Base-by-base conservation (phyloP, 2,329 filamentous ascomycete genomes). In the Fusarium nygamai region DNA sequence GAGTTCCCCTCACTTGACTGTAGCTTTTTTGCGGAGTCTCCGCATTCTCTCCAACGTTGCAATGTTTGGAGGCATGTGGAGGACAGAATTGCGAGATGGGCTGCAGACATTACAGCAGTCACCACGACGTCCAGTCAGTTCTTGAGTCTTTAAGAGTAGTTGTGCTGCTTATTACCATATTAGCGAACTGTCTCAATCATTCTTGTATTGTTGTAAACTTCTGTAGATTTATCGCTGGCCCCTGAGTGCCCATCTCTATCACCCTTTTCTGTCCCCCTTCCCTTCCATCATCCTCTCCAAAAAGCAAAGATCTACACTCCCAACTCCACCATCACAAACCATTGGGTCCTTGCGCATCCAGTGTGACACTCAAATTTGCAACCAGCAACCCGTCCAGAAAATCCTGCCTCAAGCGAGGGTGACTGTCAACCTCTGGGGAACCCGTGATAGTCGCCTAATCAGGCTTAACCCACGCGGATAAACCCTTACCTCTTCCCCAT, bases 11-110 rank as follows among this genome's bases (percentile, higher is more conserved):
- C 67, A 70, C 46, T 65, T 48, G 29, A 24, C 38, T 36, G 5
- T 29, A 6, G 9, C 19, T 8, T 44, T 41, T 61, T 67, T 74
- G 72, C 72, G 72, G 71, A 74, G 72, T 44, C 72, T 74, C 72
- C 72, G 71, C 71, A 74, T 69, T 59, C 53, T 68, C 67, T 74
- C 71, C 71, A 74, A 74, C 54, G 24, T 48, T 61, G n/a, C 19
- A 34, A 24, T 53, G 50, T 41, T 41, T 60, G 31, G 63, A 58
- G 61, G 58, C 27, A 29, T 50, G 27, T 20, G 29, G 33, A 33
- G 22, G 56, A 61, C 22, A 56, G 33, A 39, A 47, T 46, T 39
- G 39, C 0, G 53, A 41, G 64, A 53, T 38, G 24, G n/a, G 13
- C n/a, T 34, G 2, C 8, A 3, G 5, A 2, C 0, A 2, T 48